Evolutionary conservation across 2,329 filamentous ascomycete species (phyloP), one percentile per base, ranked within the genome.

Genomic region (Xylariales sp.): DNA sequence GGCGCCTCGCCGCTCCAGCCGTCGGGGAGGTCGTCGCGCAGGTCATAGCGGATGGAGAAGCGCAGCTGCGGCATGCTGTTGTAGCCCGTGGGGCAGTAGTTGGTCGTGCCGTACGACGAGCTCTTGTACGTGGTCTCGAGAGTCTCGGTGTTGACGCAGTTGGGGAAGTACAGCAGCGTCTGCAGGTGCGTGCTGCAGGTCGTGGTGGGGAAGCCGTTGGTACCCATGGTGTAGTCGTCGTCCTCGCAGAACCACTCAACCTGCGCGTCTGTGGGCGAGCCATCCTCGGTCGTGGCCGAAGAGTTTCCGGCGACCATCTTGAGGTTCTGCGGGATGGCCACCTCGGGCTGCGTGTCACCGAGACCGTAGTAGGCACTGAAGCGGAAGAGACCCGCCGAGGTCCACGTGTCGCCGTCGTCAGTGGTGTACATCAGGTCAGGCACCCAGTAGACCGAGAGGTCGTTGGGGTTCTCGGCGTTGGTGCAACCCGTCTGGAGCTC

Each of bases 151-250:
- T 67, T 60, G 48, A 66, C 60, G 47, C 65, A 68, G 43, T 65
- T 52, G 14, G 57, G 65, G 54, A 68, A 70, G 27, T 41, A 40
- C n/a, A 23, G 74, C 73, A 48, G 81, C 73, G 57, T 79, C 73
- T 44, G 74, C 65, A 34, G 72, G 76, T 10, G 85, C 78, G 35
- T 75, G 71, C 47, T 73, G 8, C 81, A 85, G 1, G 82, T 83
- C 37, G 79, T 79, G 43, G 85, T 83, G 19, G 83, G 83, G 52
- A 84, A 80, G 15, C 81, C 83, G 52, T 86, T 86, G 7, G 79
- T 81, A 16, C 85, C 70, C 3, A 81, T 80, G 56, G 33, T 40
- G 39, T 43, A 41, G 25, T 33, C 23, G 40, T 47, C 46, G 23
- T 38, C 41, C 41, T 50, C 48, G 38, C 48, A 50, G 33, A 50